A percentile compares a stretch with the other conserved stretches of the same genome.
Conservation (phyloP, 257 asterid genomes). For the Misopates orontium region DNA sequence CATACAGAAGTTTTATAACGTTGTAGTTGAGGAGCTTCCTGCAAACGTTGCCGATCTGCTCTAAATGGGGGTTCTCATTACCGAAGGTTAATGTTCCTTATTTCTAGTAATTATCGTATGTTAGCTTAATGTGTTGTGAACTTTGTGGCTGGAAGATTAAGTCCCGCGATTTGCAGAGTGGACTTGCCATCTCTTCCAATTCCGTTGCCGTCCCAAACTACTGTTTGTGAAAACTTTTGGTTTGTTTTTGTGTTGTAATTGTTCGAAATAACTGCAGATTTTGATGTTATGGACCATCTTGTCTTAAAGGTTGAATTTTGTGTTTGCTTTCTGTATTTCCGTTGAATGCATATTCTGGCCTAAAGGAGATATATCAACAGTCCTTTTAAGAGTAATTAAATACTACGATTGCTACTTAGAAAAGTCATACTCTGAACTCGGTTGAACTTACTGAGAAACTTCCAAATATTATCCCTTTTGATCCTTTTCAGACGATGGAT, state of each 20-base stretch:
- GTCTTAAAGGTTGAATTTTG: slow-evolving; percentile 7
- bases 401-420: no score
- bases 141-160: slow-evolving; percentile 30
- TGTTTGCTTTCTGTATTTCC: neutral
- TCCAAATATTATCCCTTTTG: no score
- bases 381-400: no score
- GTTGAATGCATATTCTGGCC: no score
- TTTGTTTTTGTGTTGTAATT: slow-evolving; percentile 38
- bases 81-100: slow-evolving; percentile 12
- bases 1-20: slow-evolving; percentile 53
- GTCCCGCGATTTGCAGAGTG: slow-evolving; percentile 35
- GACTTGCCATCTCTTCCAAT: slow-evolving; percentile 28
- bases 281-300: slow-evolving; percentile 23
- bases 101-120: slow-evolving; percentile 34
- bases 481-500: no score
- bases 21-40: slow-evolving; percentile 56
- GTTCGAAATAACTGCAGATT: slow-evolving; percentile 35
- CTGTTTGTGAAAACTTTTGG: slow-evolving; percentile 32
- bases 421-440: no score
- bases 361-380: no score
- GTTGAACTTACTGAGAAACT: no score
- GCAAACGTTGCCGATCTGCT: slow-evolving; percentile 61
- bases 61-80: slow-evolving; percentile 25
- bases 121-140: slow-evolving; percentile 34
- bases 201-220: slow-evolving; percentile 33